These are phyloP conservation scores for Mychonastes homosphaera DNA, from an alignment of 139 green algal species.

Conservation along the genomic window DNA sequence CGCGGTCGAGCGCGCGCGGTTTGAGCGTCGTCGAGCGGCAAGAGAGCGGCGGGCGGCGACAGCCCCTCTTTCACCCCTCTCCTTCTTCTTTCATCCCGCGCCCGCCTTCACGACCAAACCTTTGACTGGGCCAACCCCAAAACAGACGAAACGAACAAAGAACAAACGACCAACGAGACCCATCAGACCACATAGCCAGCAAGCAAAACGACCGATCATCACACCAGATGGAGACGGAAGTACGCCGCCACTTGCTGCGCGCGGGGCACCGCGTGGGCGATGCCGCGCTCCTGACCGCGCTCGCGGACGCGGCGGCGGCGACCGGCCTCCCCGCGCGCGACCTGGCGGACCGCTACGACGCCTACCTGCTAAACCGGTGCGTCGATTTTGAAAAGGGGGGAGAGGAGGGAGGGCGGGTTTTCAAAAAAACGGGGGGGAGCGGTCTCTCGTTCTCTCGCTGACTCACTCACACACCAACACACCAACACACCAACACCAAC, in stretches of 20 bases:
- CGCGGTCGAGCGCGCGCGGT: no score
- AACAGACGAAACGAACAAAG: no score
- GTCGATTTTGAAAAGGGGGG: neutral
- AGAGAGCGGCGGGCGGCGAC: no score
- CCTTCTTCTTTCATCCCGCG: no score
- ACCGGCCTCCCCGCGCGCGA: conserved; percentile 9
- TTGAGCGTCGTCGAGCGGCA: no score
- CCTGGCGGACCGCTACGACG: neutral
- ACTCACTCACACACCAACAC: neutral
- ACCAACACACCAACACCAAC: neutral
- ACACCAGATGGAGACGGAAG: conserved; percentile 2
- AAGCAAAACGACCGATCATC: no score
- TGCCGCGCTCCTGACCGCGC: conserved; percentile 3
- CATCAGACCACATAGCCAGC: no score
- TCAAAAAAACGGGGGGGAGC: no score
- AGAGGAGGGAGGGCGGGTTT: neutral
- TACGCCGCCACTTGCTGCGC: conserved; percentile 6
- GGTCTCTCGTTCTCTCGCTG: neutral
- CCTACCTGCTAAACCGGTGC: conserved; percentile 10
- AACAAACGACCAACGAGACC: no score
- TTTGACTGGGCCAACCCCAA: no score
- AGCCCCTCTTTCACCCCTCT: no score
- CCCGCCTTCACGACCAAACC: no score
- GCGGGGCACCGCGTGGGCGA: neutral
- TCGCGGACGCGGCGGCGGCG: conserved; percentile 2